Percentiles rank a stretch among this genome's conserved stretches.
phyloP scores from a whole-genome alignment of 805 yeast genomes.

The Kodamaea restingae region DNA sequence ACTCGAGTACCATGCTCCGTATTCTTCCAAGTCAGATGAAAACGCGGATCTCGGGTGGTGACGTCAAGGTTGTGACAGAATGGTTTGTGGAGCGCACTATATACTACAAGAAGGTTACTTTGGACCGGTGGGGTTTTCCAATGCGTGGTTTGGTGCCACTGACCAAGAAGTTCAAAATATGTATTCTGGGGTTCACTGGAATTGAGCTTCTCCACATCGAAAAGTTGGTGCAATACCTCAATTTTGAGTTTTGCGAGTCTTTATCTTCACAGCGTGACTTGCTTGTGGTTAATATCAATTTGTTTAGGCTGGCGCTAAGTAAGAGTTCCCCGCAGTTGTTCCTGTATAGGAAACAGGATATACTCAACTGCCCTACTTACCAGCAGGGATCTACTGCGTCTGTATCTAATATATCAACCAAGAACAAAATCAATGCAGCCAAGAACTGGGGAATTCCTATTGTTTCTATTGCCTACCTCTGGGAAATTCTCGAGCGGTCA shows the following conservation, averaged over 20 bases:
- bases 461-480: conserved; percentile 50
- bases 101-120: conserved; percentile 43
- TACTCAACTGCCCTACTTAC: conserved; percentile 33
- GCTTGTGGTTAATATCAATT: conserved; percentile 49
- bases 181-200: conserved; percentile 74
- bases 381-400: conserved; percentile 28
- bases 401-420: conserved; percentile 41
- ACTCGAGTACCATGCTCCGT: conserved; percentile 23
- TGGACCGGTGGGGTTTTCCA: conserved; percentile 66
- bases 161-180: conserved; percentile 30
- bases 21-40: conserved; percentile 23
- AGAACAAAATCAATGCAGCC: conserved; percentile 54
- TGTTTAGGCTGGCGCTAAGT: conserved; percentile 37
- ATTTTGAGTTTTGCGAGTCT: conserved; percentile 47
- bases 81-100: conserved; percentile 77
- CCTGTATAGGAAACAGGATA: conserved; percentile 28
- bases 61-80: conserved; percentile 54
- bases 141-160: conserved; percentile 31
- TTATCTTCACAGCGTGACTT: conserved; percentile 52
- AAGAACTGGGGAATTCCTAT: conserved; percentile 56
- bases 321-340: conserved; percentile 42
- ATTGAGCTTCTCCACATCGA: conserved; percentile 68
- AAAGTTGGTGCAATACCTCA: conserved; percentile 54
- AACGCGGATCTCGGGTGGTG: conserved; percentile 18
- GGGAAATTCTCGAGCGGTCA: conserved; percentile 45